Percentiles rank a stretch among this genome's conserved stretches.
phyloP scores from a whole-genome alignment of 2,329 filamentous ascomycete species.

The Colletotrichum destructivum region DNA sequence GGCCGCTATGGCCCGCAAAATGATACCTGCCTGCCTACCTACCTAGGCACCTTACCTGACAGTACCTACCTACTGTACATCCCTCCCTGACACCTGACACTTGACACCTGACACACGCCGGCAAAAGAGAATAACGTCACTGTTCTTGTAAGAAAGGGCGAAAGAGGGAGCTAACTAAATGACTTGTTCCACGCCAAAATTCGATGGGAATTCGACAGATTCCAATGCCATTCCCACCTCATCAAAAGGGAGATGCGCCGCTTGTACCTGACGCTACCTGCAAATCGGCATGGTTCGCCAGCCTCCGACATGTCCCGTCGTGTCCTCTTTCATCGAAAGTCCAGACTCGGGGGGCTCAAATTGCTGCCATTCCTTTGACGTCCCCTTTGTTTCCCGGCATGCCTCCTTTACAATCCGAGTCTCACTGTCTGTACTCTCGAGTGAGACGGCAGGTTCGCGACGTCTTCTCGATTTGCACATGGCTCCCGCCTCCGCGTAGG shows the following conservation, averaged over 20 bases:
- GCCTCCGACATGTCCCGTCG: slow-evolving; percentile 2
- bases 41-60: background rate
- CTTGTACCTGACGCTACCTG: slow-evolving; percentile 38
- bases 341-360: background rate
- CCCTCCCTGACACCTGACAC: too few species aligned
- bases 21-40: background rate
- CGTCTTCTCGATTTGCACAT: background rate
- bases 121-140: background rate
- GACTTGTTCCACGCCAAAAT: background rate
- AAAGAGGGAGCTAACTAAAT: too few species aligned
- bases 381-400: background rate
- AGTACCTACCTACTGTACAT: too few species aligned
- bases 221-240: too few species aligned
- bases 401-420: background rate
- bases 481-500: background rate
- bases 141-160: background rate
- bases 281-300: background rate
- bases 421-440: background rate
- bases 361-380: slow-evolving; percentile 3
- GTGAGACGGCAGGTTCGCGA: background rate
- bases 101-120: background rate
- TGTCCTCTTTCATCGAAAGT: slow-evolving; percentile 12
- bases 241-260: background rate
- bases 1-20: slow-evolving; percentile 9
- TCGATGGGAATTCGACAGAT: background rate